Conservation (phyloP, 2,329 filamentous ascomycete genomes). For the Hypoxylon sp. region DNA sequence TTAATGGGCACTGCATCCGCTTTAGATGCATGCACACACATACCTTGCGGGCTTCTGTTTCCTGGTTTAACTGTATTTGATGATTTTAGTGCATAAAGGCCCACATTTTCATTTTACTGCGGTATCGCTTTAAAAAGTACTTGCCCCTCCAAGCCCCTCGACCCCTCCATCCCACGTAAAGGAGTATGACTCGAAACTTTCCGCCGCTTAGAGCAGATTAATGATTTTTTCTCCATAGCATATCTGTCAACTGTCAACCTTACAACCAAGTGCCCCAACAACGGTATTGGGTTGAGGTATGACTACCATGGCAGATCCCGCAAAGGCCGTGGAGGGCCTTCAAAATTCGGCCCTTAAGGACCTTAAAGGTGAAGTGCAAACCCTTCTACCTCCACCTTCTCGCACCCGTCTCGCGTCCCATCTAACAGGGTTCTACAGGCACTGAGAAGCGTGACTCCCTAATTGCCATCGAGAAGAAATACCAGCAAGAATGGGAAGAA, state of each 20-base stretch:
- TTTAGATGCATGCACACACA: no score
- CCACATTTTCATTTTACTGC: not conserved
- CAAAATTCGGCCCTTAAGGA: slow-evolving; percentile 45
- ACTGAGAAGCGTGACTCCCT: slow-evolving; percentile 90
- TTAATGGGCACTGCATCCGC: no score
- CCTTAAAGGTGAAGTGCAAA: slow-evolving; percentile 38
- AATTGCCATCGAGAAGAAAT: slow-evolving; percentile 89
- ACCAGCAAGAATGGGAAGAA: slow-evolving; percentile 87
- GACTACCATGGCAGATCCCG: slow-evolving; percentile 39
- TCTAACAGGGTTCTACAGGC: slow-evolving; percentile 50
- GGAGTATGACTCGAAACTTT: slow-evolving; percentile 32
- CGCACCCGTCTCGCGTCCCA: not conserved
- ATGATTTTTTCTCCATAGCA: slow-evolving; percentile 14
- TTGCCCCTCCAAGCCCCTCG: slow-evolving; percentile 22
- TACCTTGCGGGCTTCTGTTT: no score
- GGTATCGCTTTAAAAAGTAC: slow-evolving; percentile 11
- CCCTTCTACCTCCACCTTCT: not conserved
- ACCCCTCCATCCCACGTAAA: slow-evolving; percentile 20
- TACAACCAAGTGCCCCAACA: slow-evolving; percentile 8
- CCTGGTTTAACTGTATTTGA: not conserved
- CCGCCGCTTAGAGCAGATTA: slow-evolving; percentile 1
- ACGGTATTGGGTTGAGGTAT: slow-evolving; percentile 13
- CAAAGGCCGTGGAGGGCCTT: slow-evolving; percentile 38
- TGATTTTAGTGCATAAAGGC: not conserved
- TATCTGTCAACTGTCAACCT: slow-evolving; percentile 8